Percentiles rank a stretch among this genome's conserved stretches.
phyloP scores from a whole-genome alignment of 495 filamentous ascomycete species.

The Xylaria telfairii region DNA sequence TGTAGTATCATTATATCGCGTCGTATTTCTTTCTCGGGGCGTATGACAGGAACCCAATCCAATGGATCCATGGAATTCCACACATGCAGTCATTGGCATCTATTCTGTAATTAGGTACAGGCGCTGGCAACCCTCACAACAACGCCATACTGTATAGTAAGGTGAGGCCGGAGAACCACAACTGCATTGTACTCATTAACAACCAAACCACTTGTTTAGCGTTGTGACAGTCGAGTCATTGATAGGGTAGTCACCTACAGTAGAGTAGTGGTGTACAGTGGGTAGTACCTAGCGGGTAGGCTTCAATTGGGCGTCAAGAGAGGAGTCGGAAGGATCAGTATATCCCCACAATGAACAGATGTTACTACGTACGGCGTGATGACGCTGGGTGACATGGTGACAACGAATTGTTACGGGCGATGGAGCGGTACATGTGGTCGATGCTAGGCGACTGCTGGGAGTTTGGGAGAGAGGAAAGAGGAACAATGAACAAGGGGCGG shows the following conservation, averaged over 20 bases:
- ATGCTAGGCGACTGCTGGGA: slow-evolving; percentile 10
- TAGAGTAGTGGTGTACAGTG: too few species aligned
- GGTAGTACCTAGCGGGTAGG: too few species aligned
- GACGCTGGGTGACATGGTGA: slow-evolving; percentile 9
- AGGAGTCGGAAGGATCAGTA: background rate
- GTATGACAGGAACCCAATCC: background rate
- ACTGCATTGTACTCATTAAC: background rate
- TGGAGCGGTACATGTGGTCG: slow-evolving; percentile 10
- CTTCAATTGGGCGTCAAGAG: slow-evolving; percentile 13
- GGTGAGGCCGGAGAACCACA: background rate
- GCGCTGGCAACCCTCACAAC: background rate
- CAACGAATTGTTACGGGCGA: slow-evolving; percentile 5
- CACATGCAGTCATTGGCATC: background rate
- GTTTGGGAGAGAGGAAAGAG: background rate
- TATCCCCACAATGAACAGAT: slow-evolving; percentile 10
- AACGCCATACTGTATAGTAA: background rate
- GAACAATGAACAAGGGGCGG: slow-evolving; percentile 21
- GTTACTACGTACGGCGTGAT: slow-evolving; percentile 1
- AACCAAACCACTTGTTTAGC: background rate
- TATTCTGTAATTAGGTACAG: background rate
- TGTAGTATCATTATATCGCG: background rate
- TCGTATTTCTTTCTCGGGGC: slow-evolving; percentile 8
- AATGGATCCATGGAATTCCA: too few species aligned
- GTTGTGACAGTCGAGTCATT: slow-evolving; percentile 11
- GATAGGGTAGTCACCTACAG: background rate